Evolutionary conservation across 306 rosid genomes (phyloP).

Genomic region (Corylus avellana): DNA sequence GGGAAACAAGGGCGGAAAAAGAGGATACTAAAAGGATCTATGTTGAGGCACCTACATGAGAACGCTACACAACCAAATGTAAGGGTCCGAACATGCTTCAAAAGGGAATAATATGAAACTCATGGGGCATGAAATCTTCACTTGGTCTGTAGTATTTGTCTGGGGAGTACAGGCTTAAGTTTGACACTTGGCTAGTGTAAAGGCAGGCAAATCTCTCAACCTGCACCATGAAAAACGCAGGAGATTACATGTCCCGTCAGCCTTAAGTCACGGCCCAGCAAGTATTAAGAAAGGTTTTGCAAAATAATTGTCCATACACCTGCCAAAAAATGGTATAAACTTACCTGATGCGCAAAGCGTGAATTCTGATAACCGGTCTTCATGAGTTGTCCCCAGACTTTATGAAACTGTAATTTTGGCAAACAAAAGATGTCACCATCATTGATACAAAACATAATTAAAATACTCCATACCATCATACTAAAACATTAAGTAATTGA

Average conservation of each 20-base stretch:
- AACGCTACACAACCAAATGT: slow-evolving; percentile 11
- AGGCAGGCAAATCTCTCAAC: slow-evolving; percentile 98
- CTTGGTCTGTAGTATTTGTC: slow-evolving; percentile 93
- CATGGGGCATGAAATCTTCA: slow-evolving; percentile 97
- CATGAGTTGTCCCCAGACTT: slow-evolving; percentile 98
- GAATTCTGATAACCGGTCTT: slow-evolving; percentile 98
- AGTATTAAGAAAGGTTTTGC: not conserved
- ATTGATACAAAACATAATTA: not conserved
- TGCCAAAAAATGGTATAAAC: slow-evolving; percentile 9
- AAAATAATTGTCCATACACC: not conserved
- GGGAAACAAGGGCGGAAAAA: not conserved
- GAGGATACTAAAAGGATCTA: not conserved
- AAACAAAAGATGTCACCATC: slow-evolving; percentile 20
- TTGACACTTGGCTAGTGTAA: slow-evolving; percentile 90
- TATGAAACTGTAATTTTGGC: slow-evolving; percentile 61
- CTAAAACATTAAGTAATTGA: not conserved
- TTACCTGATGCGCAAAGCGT: slow-evolving; percentile 98
- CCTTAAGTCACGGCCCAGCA: not conserved
- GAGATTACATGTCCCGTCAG: not conserved
- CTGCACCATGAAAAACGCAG: slow-evolving; percentile 39
- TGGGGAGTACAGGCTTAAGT: slow-evolving; percentile 84
- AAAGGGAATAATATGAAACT: slow-evolving; percentile 64
- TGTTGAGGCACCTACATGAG: not conserved
- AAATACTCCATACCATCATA: slow-evolving; percentile 2
- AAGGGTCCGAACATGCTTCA: slow-evolving; percentile 26